Evolutionary conservation across 257 asterid species (phyloP), one percentile per base, ranked within the genome.

Genomic region (Eucommia ulmoides): DNA sequence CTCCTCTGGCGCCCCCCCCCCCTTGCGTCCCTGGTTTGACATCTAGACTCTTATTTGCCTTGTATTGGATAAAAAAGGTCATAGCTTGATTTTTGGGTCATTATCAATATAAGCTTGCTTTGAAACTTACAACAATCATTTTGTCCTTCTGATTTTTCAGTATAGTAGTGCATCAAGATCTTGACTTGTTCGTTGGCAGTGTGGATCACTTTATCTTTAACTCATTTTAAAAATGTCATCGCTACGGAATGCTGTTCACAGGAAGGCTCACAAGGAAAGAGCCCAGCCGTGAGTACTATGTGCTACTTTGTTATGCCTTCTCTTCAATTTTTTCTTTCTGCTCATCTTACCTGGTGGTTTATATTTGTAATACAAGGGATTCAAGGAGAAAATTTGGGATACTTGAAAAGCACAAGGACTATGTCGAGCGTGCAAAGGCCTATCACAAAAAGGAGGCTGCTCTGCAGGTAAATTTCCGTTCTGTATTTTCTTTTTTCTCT

Each of bases 381-480:
- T 61, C 79, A 19, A 74, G 97, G 54, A 79, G 41, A 62, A 81
- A 67, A 54, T 88, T 77, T 41, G 97, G 95, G 52, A 41, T 84
- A 53, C 87, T 88, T 8, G 95, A 88, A 69, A 88, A 88, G 66
- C 95, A 79, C 54, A 84, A 88, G 75, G 97, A 88, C 61, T 88
- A 84, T 75, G 94, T 84, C 19, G 60, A 38, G 49, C 95, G 97
- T 20, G 95, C 97, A 0, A 41, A 49, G 46, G 75, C 73, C 61
- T 84, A 35, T 72, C 95, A 84, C 61, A 57, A 75, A 41, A 88
- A 88, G 59, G 88, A 88, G 79, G 72, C 73, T 48, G 12, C 77
- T 47, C 47, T 88, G 52, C 95, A 62, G 79, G 95, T 81, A 67
- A 21, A 15, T 29, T 12, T 29, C 12, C 12, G 7, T 29, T 18